These are phyloP conservation scores for Pyrenophora seminiperda DNA, from an alignment of 2,329 filamentous ascomycete species.

Conservation along the genomic window DNA sequence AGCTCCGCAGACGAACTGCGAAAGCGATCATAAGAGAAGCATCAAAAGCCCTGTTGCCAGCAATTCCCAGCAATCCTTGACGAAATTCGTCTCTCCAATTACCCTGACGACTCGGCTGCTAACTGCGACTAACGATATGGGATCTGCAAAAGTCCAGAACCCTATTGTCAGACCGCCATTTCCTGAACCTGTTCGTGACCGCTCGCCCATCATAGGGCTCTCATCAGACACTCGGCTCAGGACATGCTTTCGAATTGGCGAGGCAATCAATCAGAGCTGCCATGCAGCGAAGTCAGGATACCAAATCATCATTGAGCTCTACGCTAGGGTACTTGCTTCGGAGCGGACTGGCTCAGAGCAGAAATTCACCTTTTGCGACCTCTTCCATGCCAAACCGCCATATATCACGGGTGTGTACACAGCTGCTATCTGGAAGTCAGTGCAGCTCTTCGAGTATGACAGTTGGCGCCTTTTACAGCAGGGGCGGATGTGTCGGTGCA, in stretches of 20 bases:
- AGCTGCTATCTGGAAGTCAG: conserved; percentile 52
- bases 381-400: conserved; percentile 64
- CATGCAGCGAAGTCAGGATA: conserved; percentile 56
- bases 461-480: conserved; percentile 52
- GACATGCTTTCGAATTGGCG: conserved; percentile 68
- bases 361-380: conserved; percentile 67
- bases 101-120: conserved; percentile 25
- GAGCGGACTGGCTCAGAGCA: conserved; percentile 62
- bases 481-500: conserved; percentile 53
- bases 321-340: conserved; percentile 64
- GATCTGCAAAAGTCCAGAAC: conserved; percentile 21
- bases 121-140: conserved; percentile 7
- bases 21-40: neutral
- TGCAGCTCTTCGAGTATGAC: conserved; percentile 54
- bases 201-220: conserved; percentile 60
- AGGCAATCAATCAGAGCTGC: conserved; percentile 60
- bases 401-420: conserved; percentile 56
- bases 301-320: conserved; percentile 64
- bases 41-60: neutral
- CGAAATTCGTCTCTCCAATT: conserved; percentile 33
- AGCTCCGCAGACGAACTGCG: neutral
- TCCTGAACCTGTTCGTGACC: conserved; percentile 55
- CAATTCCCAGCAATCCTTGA: conserved; percentile 2
- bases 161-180: conserved; percentile 61
- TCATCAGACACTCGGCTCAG: conserved; percentile 56